Evolutionary conservation across 495 filamentous ascomycete species (phyloP), one percentile per base, ranked within the genome.

Genomic region (Penicillium taxi): DNA sequence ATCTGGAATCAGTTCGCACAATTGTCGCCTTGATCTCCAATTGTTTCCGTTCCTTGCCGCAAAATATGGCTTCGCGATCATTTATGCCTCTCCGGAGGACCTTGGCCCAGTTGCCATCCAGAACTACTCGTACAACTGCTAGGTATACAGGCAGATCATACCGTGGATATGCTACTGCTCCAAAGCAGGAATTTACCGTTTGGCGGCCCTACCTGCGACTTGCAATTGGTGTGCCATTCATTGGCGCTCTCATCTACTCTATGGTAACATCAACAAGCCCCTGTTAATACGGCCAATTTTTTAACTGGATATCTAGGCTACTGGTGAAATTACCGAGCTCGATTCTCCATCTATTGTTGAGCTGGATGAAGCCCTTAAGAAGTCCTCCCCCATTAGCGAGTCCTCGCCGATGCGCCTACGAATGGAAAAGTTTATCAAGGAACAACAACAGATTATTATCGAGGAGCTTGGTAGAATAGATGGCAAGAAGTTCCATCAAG

Each of bases 371-470:
- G 53, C 63, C 6, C 39, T 69, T 34, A 71, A 71, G 33, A 47
- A 59, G 40, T 58, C 66, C 35, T 55, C 61, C 20, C 41, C 45
- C 26, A 62, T 71, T 47, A 63, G 42, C 37, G 72, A 80, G 25
- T 64, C 71, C 45, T 94, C 87, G 6, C 88, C 93, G 0, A 99
- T 99, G 93, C 90, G 93, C 29, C 71, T 96, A 26, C 86, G 89
- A 25, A 96, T 96, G 91, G 93, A 96, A 61, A 74, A 81, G 40
- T 83, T 96, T 57, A 88, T 96, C 58, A 91, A 91, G 57, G 74
- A 84, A 37, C 82, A 96, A 46, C 91, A 99, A 55, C 73, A 80
- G 41, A 77, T 82, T 35, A 96, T 96, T 37, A 82, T 96, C 2
- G 60, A 70, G 23, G 84, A 80, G 19, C 73, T 98, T 3, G 80